Evolutionary conservation across 176 grass and related monocot genomes (phyloP).

Genomic region (Otatea glauca): DNA sequence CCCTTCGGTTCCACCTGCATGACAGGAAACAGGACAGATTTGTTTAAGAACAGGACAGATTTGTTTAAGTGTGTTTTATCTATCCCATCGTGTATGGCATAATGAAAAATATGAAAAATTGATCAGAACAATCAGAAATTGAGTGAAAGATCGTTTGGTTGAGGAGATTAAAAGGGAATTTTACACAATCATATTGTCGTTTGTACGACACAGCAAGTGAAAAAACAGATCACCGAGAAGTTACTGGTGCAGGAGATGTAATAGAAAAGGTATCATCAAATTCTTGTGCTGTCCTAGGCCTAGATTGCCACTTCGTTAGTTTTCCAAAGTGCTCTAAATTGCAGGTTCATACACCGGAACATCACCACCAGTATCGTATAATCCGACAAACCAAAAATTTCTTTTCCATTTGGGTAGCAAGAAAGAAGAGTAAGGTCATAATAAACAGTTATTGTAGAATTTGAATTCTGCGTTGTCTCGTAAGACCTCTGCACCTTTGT

Average conservation of each 20-base stretch:
- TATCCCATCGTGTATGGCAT: neutral
- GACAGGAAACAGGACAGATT: neutral
- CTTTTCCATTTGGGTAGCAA: neutral
- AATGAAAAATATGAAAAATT: neutral
- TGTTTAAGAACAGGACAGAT: no score
- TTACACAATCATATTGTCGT: neutral
- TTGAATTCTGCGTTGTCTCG: no score
- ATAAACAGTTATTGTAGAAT: conserved; percentile 9
- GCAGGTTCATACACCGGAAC: neutral
- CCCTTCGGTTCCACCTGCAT: conserved; percentile 1
- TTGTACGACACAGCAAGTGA: neutral
- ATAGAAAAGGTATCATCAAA: neutral
- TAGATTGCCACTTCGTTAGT: no score
- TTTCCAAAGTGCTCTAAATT: neutral
- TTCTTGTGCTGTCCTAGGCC: neutral
- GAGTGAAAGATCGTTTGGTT: neutral
- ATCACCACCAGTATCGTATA: no score
- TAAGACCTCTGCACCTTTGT: no score
- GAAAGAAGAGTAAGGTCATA: neutral
- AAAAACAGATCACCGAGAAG: neutral
- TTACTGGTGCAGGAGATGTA: neutral
- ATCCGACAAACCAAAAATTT: neutral
- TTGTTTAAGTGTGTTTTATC: neutral
- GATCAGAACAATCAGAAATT: neutral
- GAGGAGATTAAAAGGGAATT: neutral